phyloP scores from a whole-genome alignment of 2,329 filamentous ascomycete species.

The Trichothecium roseum region DNA sequence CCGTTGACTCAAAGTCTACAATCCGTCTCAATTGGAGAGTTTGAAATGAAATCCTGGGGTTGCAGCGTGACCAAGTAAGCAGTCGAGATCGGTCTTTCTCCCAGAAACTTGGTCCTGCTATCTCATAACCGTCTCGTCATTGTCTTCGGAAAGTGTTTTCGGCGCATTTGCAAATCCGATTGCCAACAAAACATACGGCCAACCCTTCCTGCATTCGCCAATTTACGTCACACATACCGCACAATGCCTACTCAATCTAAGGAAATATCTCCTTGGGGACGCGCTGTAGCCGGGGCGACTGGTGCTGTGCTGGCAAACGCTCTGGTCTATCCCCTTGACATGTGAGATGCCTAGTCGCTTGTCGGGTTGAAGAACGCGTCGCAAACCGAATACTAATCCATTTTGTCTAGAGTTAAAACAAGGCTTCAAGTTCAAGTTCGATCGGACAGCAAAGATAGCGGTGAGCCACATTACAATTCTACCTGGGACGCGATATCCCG shows the following conservation, averaged over 20 bases:
- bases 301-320: slow-evolving; percentile 93
- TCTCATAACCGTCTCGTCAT: too few relatives aligned
- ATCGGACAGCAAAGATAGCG: slow-evolving; percentile 35
- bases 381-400: neutral
- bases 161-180: neutral
- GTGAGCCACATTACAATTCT: slow-evolving; percentile 66
- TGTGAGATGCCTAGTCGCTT: slow-evolving; percentile 49
- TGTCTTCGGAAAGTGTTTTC: too few relatives aligned
- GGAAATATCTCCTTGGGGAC: slow-evolving; percentile 81
- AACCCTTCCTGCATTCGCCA: neutral
- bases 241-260: slow-evolving; percentile 40
- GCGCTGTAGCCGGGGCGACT: slow-evolving; percentile 82
- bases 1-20: neutral
- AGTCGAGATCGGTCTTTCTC: neutral
- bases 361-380: neutral
- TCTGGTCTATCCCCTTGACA: slow-evolving; percentile 90
- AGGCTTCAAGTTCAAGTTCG: slow-evolving; percentile 92
- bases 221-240: neutral
- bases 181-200: neutral
- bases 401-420: slow-evolving; percentile 69
- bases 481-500: slow-evolving; percentile 82
- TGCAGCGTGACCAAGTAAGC: too few relatives aligned
- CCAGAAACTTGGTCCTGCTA: too few relatives aligned
- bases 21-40: neutral
- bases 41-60: neutral